Percentiles rank a stretch among this genome's conserved stretches.
These are phyloP conservation scores for Geranium rotundifolium DNA, from an alignment of 345 rosid species.

Conservation along the genomic window DNA sequence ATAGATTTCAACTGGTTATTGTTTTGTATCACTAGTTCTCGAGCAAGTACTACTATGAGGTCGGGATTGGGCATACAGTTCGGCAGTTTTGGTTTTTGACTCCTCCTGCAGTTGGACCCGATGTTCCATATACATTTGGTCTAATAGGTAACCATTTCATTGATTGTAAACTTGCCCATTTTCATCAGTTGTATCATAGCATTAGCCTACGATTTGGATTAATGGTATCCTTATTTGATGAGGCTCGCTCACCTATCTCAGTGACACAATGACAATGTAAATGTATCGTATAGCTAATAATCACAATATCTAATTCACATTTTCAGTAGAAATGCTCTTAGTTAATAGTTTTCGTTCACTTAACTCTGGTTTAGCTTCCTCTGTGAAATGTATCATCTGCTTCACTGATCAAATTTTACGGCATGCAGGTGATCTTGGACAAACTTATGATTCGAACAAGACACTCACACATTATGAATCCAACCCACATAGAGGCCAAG, in stretches of 20 bases:
- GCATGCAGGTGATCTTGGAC: slow-evolving; percentile 36
- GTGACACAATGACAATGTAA: too few relatives aligned
- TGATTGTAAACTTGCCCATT: too few relatives aligned
- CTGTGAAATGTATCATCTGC: too few relatives aligned
- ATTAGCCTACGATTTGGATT: too few relatives aligned
- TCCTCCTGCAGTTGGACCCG: slow-evolving; percentile 32
- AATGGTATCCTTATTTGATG: too few relatives aligned
- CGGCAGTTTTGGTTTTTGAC: slow-evolving; percentile 35
- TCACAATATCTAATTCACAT: too few relatives aligned
- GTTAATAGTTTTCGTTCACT: too few relatives aligned
- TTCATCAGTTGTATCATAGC: too few relatives aligned
- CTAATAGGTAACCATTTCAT: slow-evolving; percentile 20
- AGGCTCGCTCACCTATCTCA: too few relatives aligned
- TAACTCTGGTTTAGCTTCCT: too few relatives aligned
- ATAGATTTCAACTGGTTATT: background rate
- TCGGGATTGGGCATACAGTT: slow-evolving; percentile 20
- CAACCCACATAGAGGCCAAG: slow-evolving; percentile 36
- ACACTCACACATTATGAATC: slow-evolving; percentile 32
- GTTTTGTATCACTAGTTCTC: slow-evolving; percentile 15
- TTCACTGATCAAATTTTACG: background rate
- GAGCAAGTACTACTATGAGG: slow-evolving; percentile 29
- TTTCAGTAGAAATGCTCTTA: too few relatives aligned
- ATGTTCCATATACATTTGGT: slow-evolving; percentile 34
- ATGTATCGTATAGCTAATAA: too few relatives aligned
- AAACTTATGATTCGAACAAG: slow-evolving; percentile 33